phyloP scores from a whole-genome alignment of 2,329 filamentous ascomycete genomes.

The Polychaeton citri region DNA sequence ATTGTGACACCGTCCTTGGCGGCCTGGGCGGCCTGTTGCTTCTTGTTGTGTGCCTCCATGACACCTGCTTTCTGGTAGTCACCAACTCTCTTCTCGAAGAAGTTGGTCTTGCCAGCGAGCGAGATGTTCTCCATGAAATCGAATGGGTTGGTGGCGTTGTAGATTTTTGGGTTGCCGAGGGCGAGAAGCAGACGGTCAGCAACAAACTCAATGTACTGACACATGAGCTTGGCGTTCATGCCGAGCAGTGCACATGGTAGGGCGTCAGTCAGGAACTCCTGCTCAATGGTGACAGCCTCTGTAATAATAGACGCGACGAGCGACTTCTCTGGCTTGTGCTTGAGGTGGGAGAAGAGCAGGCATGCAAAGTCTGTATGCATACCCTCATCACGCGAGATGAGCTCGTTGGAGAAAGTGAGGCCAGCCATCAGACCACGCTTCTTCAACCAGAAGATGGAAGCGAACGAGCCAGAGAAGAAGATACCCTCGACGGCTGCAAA shows the following conservation, averaged over 20 bases:
- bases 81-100: slow-evolving; percentile 99
- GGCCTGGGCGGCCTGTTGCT: slow-evolving; percentile 25
- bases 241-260: slow-evolving; percentile 85
- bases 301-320: slow-evolving; percentile 78
- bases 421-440: slow-evolving; percentile 99
- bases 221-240: slow-evolving; percentile 97
- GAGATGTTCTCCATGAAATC: slow-evolving; percentile 99
- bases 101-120: slow-evolving; percentile 97
- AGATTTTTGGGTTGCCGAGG: slow-evolving; percentile 87
- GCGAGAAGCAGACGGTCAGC: slow-evolving; percentile 87
- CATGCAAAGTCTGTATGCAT: slow-evolving; percentile 99
- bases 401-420: slow-evolving; percentile 97
- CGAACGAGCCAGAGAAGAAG: slow-evolving; percentile 98
- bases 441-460: slow-evolving; percentile 99
- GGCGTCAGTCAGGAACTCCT: slow-evolving; percentile 95
- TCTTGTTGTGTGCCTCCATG: slow-evolving; percentile 78
- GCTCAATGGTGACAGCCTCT: slow-evolving; percentile 86
- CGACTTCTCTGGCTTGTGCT: slow-evolving; percentile 74
- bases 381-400: slow-evolving; percentile 98
- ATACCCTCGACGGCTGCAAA: slow-evolving; percentile 98
- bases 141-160: slow-evolving; percentile 89
- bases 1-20: slow-evolving; percentile 5
- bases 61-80: slow-evolving; percentile 99
- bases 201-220: slow-evolving; percentile 99
- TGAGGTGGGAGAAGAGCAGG: slow-evolving; percentile 92